Conservation (phyloP, 2,329 filamentous ascomycete species). For the Huntiella decipiens region DNA sequence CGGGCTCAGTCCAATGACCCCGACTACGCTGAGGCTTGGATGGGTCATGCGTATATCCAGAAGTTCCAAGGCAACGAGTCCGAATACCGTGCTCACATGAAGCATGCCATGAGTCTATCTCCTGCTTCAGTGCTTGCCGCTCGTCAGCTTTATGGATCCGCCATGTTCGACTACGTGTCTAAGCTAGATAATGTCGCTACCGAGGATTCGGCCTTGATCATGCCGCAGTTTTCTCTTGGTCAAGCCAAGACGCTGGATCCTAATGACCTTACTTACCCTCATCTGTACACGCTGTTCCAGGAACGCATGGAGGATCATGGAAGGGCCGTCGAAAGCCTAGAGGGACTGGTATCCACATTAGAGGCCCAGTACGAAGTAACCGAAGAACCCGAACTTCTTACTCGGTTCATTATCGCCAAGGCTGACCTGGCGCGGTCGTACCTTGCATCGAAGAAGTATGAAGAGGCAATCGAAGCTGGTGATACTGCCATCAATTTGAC, state of each 20-base stretch:
- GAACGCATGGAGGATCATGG: slow-evolving; percentile 57
- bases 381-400: slow-evolving; percentile 56
- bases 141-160: slow-evolving; percentile 60
- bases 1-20: slow-evolving; percentile 86
- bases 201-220: slow-evolving; percentile 47
- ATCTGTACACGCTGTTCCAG: slow-evolving; percentile 61
- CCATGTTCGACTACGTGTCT: slow-evolving; percentile 66
- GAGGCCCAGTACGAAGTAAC: slow-evolving; percentile 72
- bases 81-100: slow-evolving; percentile 72
- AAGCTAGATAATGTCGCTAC: slow-evolving; percentile 28
- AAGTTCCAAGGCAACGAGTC: slow-evolving; percentile 52
- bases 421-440: slow-evolving; percentile 73
- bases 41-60: slow-evolving; percentile 78
- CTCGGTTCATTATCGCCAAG: slow-evolving; percentile 63
- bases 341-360: slow-evolving; percentile 45
- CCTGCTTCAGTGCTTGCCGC: slow-evolving; percentile 55
- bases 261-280: slow-evolving; percentile 50
- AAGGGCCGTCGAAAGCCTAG: slow-evolving; percentile 44
- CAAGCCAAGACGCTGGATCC: slow-evolving; percentile 59
- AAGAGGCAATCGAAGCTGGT: slow-evolving; percentile 57
- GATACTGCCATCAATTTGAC: slow-evolving; percentile 65
- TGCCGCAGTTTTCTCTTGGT: slow-evolving; percentile 72
- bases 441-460: slow-evolving; percentile 47
- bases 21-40: slow-evolving; percentile 82
- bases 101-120: slow-evolving; percentile 84